Base-by-base conservation (phyloP, 1,139 yeast genomes). In the Nadsonia starkeyi-henricii region DNA sequence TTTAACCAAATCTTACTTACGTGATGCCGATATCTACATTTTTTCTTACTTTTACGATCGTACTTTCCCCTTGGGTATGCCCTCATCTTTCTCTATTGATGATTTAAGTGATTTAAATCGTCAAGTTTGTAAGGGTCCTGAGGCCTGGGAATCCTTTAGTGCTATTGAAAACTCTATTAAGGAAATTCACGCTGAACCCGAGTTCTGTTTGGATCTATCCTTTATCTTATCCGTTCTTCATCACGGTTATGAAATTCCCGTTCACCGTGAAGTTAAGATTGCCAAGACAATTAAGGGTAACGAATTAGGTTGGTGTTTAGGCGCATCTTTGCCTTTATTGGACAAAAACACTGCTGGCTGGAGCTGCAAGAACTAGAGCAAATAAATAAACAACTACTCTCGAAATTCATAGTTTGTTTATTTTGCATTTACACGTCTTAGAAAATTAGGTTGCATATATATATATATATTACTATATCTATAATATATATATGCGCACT, bases 261-360 rank as follows among this genome's bases (percentile, higher is more conserved):
- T 85, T 51, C 73, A 74, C 58, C 80, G 98, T 64, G 97, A 89
- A 65, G 78, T 91, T 58, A 83, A 77, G 64, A 91, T 96, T 7
- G 97, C 97, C 8, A 79, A 85, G 69, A 86, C 78, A 61, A 86
- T 91, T 56, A 83, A 79, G 52, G 79, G 80, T 60, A 88, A 85
- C 60, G 98, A 91, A 67, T 73, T 91, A 48, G 98, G 97, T 37
- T 91, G 99, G 99, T 91, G 98, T 69, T 73, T 91, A 53, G 99
- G 99, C 56, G 98, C 98, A 2, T 85, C 96, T 1, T 73, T 91
- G 59, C 97, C 97, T 2, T 71, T 91, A 56, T 72, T 91, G 57
- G 91, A 85, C 54, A 70, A 73, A 54, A 64, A 66, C 41, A 65
- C 67, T 44, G 69, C 75, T 15, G 79, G 78, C 49, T 86, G 96